phyloP scores from a whole-genome alignment of 768 basidiomycete species.

The Lactifluus subvellereus region DNA sequence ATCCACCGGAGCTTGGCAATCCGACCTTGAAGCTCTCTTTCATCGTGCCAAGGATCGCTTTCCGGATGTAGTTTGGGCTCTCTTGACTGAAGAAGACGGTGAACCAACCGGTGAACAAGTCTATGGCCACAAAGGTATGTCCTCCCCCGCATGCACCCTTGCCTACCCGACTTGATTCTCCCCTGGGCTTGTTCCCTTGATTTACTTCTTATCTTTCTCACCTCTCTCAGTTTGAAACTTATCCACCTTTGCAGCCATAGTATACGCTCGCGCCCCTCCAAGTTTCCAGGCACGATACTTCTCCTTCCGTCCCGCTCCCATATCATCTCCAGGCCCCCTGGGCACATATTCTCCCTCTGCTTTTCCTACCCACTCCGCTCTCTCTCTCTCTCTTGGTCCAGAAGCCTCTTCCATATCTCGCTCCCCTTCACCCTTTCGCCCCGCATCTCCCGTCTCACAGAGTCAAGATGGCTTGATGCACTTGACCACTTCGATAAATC shows the following conservation, averaged over 20 bases:
- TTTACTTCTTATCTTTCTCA: background rate
- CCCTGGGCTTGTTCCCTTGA: too few relatives aligned
- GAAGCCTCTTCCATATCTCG: constrained; percentile 38
- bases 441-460: constrained; percentile 37
- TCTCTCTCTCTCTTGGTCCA: constrained; percentile 49
- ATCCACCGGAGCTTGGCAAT: constrained; percentile 72
- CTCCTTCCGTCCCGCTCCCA: constrained; percentile 57
- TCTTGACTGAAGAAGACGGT: constrained; percentile 42
- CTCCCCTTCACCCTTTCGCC: constrained; percentile 39
- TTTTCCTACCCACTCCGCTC: constrained; percentile 48
- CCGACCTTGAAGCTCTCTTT: constrained; percentile 74
- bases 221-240: background rate
- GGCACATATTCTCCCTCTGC: constrained; percentile 40
- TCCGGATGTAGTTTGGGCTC: constrained; percentile 95
- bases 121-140: constrained; percentile 93
- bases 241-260: constrained; percentile 54
- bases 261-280: constrained; percentile 91
- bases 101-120: constrained; percentile 47
- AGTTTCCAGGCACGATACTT: constrained; percentile 90
- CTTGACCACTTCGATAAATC: constrained; percentile 61
- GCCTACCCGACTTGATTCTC: background rate
- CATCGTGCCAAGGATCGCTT: constrained; percentile 84
- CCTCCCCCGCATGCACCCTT: background rate
- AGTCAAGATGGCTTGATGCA: constrained; percentile 47
- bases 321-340: constrained; percentile 42